A percentile compares a stretch with the other conserved stretches of the same genome.
Conservation (phyloP, 192 early-diverging fungal species). For the Linnemannia zychae region DNA sequence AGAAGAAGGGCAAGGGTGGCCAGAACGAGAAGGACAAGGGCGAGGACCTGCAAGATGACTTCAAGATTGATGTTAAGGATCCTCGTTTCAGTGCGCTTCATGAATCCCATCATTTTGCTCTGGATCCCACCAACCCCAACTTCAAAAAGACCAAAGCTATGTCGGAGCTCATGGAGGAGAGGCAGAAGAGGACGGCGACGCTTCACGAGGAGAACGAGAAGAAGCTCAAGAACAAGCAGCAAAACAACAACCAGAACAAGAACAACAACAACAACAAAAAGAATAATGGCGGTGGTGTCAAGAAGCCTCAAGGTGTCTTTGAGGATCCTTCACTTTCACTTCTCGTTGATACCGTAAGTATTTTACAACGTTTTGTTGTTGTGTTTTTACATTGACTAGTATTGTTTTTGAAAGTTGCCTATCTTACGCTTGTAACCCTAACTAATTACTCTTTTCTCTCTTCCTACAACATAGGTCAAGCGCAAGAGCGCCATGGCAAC, state of each 20-base stretch:
- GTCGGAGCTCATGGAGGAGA: conserved; percentile 75
- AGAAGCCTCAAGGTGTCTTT: conserved; percentile 32
- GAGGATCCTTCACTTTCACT: conserved; percentile 64
- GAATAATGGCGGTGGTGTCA: conserved; percentile 18
- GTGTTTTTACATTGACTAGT: background rate
- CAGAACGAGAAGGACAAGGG: conserved; percentile 61
- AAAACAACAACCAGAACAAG: conserved; percentile 23
- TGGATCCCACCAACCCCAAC: conserved; percentile 95
- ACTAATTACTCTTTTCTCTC: background rate
- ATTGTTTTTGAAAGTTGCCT: too few species aligned
- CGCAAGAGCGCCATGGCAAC: conserved; percentile 70
- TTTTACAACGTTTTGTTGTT: background rate
- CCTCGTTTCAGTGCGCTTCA: conserved; percentile 86
- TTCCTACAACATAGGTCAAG: conserved; percentile 57
- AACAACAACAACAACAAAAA: conserved; percentile 37
- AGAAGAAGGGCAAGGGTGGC: conserved; percentile 56
- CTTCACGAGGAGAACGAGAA: conserved; percentile 52
- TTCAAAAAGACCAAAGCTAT: conserved; percentile 90
- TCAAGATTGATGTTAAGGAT: conserved; percentile 88
- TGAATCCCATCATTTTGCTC: conserved; percentile 90
- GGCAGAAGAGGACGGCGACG: conserved; percentile 54
- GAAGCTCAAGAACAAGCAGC: conserved; percentile 29
- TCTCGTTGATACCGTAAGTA: conserved; percentile 69
- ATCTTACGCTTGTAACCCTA: background rate
- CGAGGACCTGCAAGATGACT: conserved; percentile 79